phyloP scores from a whole-genome alignment of 2,329 filamentous ascomycete genomes.

The Cercospora sesami region DNA sequence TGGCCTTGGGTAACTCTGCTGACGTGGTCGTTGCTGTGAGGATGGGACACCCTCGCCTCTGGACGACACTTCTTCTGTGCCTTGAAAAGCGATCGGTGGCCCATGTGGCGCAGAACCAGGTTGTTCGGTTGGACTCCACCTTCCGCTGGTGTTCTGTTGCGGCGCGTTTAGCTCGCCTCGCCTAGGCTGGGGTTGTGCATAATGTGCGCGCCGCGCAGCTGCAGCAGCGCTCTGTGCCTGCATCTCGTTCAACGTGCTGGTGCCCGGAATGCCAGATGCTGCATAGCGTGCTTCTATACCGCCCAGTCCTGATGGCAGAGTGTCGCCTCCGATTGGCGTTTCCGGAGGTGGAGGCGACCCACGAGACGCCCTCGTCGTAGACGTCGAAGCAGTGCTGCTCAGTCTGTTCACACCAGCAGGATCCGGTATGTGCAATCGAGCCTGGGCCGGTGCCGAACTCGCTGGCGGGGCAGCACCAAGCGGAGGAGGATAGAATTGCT shows the following conservation, averaged over 20 bases:
- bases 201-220: conserved; percentile 77
- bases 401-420: conserved; percentile 60
- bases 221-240: conserved; percentile 76
- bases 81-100: conserved; percentile 88
- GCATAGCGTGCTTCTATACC: conserved; percentile 91
- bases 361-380: conserved; percentile 85
- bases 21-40: conserved; percentile 18
- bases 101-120: conserved; percentile 85
- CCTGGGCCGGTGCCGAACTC: conserved; percentile 26
- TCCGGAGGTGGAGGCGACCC: conserved; percentile 94
- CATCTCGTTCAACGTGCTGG: conserved; percentile 75
- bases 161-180: conserved; percentile 45
- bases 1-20: conserved; percentile 39
- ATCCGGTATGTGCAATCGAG: conserved; percentile 53
- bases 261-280: conserved; percentile 83
- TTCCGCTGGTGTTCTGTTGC: conserved; percentile 55
- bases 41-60: conserved; percentile 25
- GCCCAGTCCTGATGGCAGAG: conserved; percentile 46
- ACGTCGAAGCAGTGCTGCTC: conserved; percentile 84
- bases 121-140: conserved; percentile 93
- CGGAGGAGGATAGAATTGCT: conserved; percentile 63
- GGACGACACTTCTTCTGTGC: conserved; percentile 65
- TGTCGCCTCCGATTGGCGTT: conserved; percentile 64
- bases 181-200: conserved; percentile 51
- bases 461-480: conserved; percentile 32